Evolutionary conservation across 1,139 yeast species (phyloP).

Genomic region (Saccharomyces hybrid): DNA sequence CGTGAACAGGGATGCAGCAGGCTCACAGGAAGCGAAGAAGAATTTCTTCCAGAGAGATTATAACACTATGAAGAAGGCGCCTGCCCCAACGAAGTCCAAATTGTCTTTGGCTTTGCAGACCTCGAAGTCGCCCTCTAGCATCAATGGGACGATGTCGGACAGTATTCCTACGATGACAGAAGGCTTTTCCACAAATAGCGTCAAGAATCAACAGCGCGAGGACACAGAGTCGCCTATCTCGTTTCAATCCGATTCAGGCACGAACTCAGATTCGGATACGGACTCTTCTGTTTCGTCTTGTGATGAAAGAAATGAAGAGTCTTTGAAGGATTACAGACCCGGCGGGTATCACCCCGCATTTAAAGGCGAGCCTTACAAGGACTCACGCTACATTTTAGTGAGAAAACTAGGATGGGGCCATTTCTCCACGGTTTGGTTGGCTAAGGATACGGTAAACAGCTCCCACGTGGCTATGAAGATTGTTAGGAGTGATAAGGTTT

Average conservation of each 20-base stretch:
- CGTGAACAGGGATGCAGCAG: neutral
- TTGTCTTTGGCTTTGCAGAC: constrained; percentile 23
- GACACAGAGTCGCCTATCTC: neutral
- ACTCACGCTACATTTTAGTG: constrained; percentile 49
- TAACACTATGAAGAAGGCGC: neutral
- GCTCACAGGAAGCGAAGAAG: neutral
- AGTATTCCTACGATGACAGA: neutral
- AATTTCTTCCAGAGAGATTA: neutral
- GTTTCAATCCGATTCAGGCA: neutral
- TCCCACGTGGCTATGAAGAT: constrained; percentile 70
- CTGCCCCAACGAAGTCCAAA: constrained; percentile 18
- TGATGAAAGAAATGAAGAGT: constrained; percentile 53
- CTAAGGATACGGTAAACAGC: constrained; percentile 43
- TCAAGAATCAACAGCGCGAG: neutral
- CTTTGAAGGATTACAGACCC: constrained; percentile 54
- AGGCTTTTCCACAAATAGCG: neutral
- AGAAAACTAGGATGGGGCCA: constrained; percentile 81
- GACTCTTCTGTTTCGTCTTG: constrained; percentile 20
- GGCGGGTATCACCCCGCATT: constrained; percentile 80
- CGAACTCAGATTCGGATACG: neutral
- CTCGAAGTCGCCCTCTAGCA: neutral
- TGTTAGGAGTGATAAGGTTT: constrained; percentile 64
- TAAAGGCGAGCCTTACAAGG: constrained; percentile 61
- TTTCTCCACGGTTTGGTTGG: constrained; percentile 75
- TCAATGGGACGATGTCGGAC: neutral